A percentile compares a stretch with the other conserved stretches of the same genome.
phyloP scores from a whole-genome alignment of 2,329 filamentous ascomycete genomes.

The Amesomyces nigricolor region DNA sequence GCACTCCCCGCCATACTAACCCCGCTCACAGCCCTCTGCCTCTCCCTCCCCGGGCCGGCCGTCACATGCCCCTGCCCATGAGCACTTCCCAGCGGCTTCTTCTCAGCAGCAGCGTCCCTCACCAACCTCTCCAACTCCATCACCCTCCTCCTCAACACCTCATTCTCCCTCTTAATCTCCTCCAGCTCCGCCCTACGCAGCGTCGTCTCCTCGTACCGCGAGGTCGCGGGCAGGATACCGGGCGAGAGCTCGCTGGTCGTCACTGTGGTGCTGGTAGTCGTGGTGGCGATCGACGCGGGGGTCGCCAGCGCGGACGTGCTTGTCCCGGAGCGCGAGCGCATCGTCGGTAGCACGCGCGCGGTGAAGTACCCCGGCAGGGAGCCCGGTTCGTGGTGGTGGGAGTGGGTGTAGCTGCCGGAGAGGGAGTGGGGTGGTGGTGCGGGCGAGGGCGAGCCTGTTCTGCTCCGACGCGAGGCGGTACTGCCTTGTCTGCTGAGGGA shows the following conservation, averaged over 20 bases:
- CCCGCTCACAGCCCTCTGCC: conserved; percentile 35
- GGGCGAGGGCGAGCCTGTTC: conserved; percentile 44
- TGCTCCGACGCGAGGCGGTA: conserved; percentile 47
- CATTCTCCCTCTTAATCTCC: conserved; percentile 57
- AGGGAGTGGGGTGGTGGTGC: conserved; percentile 30
- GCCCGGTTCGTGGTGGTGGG: conserved; percentile 35
- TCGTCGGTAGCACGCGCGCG: conserved; percentile 24
- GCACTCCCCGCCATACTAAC: conserved; percentile 41
- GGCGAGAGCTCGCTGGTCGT: conserved; percentile 42
- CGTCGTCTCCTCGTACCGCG: conserved; percentile 58
- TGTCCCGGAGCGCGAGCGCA: conserved; percentile 6
- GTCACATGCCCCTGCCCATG: conserved; percentile 33
- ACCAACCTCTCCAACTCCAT: conserved; percentile 56
- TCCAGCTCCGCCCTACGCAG: conserved; percentile 57
- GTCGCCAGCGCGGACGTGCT: conserved; percentile 35
- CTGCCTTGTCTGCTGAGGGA: conserved; percentile 51
- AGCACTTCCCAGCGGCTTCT: conserved; percentile 36
- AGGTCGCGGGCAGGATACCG: conserved; percentile 50
- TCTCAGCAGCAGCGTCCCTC: conserved; percentile 36
- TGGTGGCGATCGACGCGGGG: conserved; percentile 25
- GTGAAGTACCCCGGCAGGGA: conserved; percentile 31
- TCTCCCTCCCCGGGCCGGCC: conserved; percentile 36
- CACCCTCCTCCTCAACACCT: conserved; percentile 54
- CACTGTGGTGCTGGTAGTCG: background rate
- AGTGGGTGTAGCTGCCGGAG: conserved; percentile 36